Percentiles rank a stretch among this genome's conserved stretches.
These are phyloP conservation scores for Triglochin maritima DNA, from an alignment of 106 monocot genomes.

Conservation along the genomic window DNA sequence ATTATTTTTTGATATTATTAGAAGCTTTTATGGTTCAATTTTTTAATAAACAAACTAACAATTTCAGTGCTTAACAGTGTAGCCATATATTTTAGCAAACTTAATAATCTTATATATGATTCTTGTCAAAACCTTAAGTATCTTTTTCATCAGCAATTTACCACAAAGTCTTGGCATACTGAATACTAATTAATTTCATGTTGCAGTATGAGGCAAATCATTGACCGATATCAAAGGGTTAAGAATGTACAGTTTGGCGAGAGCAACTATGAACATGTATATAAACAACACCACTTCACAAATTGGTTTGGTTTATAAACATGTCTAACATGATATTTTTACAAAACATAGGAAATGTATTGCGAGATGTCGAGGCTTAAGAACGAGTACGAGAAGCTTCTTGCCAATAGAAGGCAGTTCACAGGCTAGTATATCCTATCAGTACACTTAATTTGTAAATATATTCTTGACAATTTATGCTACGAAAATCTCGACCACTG, in stretches of 20 bases:
- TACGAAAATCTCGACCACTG: no score
- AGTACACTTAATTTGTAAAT: no score
- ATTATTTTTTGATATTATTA: no score
- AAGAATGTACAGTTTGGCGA: conserved; percentile 35
- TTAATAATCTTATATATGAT: neutral
- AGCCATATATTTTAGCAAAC: neutral
- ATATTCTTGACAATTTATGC: no score
- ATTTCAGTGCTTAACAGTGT: no score
- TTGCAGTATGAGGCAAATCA: conserved; percentile 54
- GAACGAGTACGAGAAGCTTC: conserved; percentile 53
- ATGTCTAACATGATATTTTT: neutral
- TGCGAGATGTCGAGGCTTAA: conserved; percentile 58
- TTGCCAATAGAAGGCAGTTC: conserved; percentile 36
- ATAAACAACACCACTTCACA: neutral
- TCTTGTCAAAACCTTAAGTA: neutral
- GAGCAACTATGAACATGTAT: conserved; percentile 25
- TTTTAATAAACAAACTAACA: no score
- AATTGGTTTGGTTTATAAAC: neutral
- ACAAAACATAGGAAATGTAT: conserved; percentile 31
- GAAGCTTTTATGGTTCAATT: no score
- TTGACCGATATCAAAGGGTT: conserved; percentile 44
- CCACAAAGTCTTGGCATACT: neutral
- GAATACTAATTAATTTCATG: neutral
- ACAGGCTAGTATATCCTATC: neutral
- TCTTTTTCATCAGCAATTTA: neutral